phyloP scores from a whole-genome alignment of 2,329 filamentous ascomycete species.

The Didymella lethalis region DNA sequence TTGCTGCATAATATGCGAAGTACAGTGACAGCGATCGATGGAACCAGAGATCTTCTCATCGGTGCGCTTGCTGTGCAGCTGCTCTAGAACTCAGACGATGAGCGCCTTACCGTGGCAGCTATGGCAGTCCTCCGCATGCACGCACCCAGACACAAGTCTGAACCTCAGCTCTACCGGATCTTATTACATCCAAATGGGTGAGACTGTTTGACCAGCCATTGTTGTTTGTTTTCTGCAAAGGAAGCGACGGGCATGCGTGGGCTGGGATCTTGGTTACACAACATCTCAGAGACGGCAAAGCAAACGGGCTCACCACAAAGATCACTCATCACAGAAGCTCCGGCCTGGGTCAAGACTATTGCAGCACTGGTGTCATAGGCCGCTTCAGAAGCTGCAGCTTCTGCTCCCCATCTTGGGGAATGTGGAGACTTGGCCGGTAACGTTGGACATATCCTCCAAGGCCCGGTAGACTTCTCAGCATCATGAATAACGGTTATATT shows the following conservation, averaged over 20 bases:
- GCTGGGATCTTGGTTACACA: constrained; percentile 32
- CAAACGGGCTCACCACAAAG: constrained; percentile 24
- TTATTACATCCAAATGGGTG: constrained; percentile 10
- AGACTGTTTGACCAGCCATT: constrained; percentile 18
- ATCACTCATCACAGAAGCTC: constrained; percentile 28
- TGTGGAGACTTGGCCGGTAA: constrained; percentile 6
- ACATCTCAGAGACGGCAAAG: constrained; percentile 24
- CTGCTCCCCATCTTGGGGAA: constrained; percentile 9
- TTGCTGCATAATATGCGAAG: constrained; percentile 7
- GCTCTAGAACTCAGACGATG: background rate
- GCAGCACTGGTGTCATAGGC: constrained; percentile 25
- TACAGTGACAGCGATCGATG: constrained; percentile 5
- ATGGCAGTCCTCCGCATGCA: background rate
- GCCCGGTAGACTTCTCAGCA: background rate
- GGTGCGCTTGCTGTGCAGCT: background rate
- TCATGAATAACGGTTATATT: background rate
- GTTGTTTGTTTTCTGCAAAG: constrained; percentile 27
- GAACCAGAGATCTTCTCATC: constrained; percentile 9
- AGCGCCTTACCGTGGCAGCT: background rate
- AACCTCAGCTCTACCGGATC: background rate
- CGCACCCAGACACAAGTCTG: background rate
- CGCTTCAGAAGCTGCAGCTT: constrained; percentile 12
- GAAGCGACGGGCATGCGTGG: constrained; percentile 19
- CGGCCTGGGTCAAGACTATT: constrained; percentile 28
- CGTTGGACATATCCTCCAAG: background rate